These are phyloP conservation scores for Tagetes patula DNA, from an alignment of 129 eudicot genomes.

Conservation along the genomic window DNA sequence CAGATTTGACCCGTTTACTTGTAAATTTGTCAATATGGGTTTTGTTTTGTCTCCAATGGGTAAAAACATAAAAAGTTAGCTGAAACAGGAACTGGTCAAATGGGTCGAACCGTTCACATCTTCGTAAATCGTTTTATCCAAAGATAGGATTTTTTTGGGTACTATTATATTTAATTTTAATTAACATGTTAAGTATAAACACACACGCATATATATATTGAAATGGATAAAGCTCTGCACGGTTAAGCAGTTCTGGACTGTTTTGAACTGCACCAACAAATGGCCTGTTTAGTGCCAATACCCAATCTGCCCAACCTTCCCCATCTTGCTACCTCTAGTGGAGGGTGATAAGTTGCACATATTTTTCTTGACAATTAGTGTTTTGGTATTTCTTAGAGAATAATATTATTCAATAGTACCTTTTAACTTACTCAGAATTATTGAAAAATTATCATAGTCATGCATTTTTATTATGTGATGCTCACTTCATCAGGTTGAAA, in stretches of 20 bases:
- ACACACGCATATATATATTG: no score
- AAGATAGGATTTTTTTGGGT: background rate
- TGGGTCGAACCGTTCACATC: background rate
- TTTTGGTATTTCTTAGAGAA: background rate
- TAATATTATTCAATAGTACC: background rate
- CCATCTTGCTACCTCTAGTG: constrained; percentile 6
- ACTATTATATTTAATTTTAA: no score
- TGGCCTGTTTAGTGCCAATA: background rate
- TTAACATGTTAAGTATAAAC: background rate
- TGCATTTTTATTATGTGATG: constrained; percentile 21
- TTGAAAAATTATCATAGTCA: constrained; percentile 3
- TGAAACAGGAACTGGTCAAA: background rate
- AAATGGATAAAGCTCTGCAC: no score
- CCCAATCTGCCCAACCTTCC: background rate
- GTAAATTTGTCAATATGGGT: background rate
- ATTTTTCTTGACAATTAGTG: background rate
- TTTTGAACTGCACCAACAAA: background rate
- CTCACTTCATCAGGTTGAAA: constrained; percentile 46
- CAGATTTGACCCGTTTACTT: constrained; percentile 2
- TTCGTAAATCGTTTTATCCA: background rate
- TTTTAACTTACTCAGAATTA: background rate
- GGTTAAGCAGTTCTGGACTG: background rate
- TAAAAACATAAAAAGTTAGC: background rate
- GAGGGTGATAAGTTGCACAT: background rate
- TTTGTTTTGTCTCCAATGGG: background rate